Evolutionary conservation across 1,284 basidiomycete genomes (phyloP).

Genomic region (Sanguinoderma infundibulare): DNA sequence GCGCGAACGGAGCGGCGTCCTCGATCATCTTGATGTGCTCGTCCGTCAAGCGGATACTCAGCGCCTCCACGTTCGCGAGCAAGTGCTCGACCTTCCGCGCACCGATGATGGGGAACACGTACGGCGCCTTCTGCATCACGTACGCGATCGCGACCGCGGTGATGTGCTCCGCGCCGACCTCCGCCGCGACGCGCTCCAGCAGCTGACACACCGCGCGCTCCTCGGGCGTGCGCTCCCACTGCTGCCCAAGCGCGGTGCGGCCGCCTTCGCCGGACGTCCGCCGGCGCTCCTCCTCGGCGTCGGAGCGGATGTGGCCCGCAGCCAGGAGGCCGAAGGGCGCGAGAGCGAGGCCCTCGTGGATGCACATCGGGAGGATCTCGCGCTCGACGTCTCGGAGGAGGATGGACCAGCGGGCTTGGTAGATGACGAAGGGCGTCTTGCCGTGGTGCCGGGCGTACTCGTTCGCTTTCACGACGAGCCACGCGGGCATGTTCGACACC

Average conservation of each 20-base stretch:
- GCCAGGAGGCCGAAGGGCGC: constrained; percentile 14
- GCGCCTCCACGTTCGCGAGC: constrained; percentile 47
- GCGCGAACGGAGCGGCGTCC: constrained; percentile 41
- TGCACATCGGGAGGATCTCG: constrained; percentile 56
- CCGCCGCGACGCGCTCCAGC: constrained; percentile 23
- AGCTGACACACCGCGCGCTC: constrained; percentile 19
- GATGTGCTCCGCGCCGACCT: constrained; percentile 23
- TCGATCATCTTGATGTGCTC: constrained; percentile 50
- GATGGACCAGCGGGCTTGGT: constrained; percentile 54
- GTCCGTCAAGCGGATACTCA: constrained; percentile 43
- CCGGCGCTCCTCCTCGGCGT: constrained; percentile 33
- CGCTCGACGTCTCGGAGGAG: constrained; percentile 51
- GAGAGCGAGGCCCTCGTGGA: constrained; percentile 41
- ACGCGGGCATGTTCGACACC: constrained; percentile 51
- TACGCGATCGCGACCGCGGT: constrained; percentile 28
- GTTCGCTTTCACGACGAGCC: constrained; percentile 56
- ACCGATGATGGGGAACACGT: constrained; percentile 14
- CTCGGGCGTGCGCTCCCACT: constrained; percentile 24
- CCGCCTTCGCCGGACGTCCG: constrained; percentile 29
- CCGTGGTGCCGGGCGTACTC: constrained; percentile 51
- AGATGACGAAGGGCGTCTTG: constrained; percentile 52
- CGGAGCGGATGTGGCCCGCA: constrained; percentile 33
- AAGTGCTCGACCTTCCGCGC: constrained; percentile 42
- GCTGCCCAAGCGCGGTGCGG: constrained; percentile 37
- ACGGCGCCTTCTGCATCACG: constrained; percentile 30